These are phyloP conservation scores for Prunus persica DNA, from an alignment of 306 rosid species.

Conservation along the genomic window Prunus_persica_NCBIv2 NC_034016.1:18909501-18910000, in stretches of 20 bases:
- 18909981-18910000: background rate
- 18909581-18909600: background rate
- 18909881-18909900: background rate
- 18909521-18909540: background rate
- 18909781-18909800: constrained; percentile 52
- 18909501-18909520: background rate
- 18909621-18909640: constrained; percentile 1
- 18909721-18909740: constrained; percentile 53
- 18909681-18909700: constrained; percentile 24
- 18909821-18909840: constrained; percentile 48
- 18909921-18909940: background rate
- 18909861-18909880: constrained; percentile 9
- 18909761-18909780: constrained; percentile 32
- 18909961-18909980: background rate
- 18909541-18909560: background rate
- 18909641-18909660: constrained; percentile 2
- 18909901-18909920: background rate
- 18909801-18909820: constrained; percentile 42
- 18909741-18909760: constrained; percentile 44
- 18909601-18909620: background rate
- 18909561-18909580: background rate
- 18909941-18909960: background rate
- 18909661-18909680: constrained; percentile 3
- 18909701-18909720: constrained; percentile 63
- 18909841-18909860: constrained; percentile 9